phyloP scores from a whole-genome alignment of 805 yeast genomes.

The Saccharomycopsis schoenii region DNA sequence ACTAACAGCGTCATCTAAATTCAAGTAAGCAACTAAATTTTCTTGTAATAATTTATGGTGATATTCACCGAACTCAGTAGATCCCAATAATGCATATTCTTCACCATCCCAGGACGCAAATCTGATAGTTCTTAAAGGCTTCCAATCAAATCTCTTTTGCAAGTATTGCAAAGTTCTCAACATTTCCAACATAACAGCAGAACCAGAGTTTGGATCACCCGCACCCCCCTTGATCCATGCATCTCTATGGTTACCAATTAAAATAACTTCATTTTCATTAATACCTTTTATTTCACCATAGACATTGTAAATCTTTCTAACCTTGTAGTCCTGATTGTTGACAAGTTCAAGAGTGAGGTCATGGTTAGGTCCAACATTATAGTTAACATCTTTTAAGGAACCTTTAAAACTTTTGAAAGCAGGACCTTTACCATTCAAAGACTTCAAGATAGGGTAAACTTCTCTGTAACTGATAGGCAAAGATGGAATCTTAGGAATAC shows the following conservation, averaged over 20 bases:
- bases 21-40: constrained; percentile 55
- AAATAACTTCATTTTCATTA: constrained; percentile 41
- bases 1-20: constrained; percentile 54
- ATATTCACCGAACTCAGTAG: constrained; percentile 70
- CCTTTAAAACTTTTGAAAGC: constrained; percentile 31
- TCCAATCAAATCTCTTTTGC: constrained; percentile 38
- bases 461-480: constrained; percentile 59
- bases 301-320: constrained; percentile 53
- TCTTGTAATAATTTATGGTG: constrained; percentile 35
- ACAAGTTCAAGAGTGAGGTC: constrained; percentile 39
- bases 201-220: constrained; percentile 70
- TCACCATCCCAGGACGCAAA: constrained; percentile 80
- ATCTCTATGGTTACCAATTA: constrained; percentile 72
- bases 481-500: constrained; percentile 59
- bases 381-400: constrained; percentile 33
- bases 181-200: constrained; percentile 54
- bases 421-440: constrained; percentile 50
- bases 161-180: constrained; percentile 50
- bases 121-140: constrained; percentile 58
- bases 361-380: constrained; percentile 44
- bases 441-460: constrained; percentile 49
- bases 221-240: constrained; percentile 78
- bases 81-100: constrained; percentile 62
- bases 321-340: constrained; percentile 51
- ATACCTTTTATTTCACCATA: constrained; percentile 51